Conservation (phyloP, 768 basidiomycete species). For the Astraeus odoratus region DNA sequence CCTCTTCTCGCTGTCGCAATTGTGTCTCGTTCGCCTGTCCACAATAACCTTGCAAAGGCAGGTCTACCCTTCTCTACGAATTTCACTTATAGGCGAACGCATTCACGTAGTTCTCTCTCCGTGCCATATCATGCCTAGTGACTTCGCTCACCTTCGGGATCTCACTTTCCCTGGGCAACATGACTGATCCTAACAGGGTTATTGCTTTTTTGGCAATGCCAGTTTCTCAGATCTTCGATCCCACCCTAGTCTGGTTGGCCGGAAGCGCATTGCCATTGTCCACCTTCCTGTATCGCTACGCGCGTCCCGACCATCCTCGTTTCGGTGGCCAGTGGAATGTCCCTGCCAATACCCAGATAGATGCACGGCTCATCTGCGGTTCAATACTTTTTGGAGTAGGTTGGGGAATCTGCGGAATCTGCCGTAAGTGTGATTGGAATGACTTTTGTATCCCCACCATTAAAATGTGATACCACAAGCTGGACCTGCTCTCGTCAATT, state of each 20-base stretch:
- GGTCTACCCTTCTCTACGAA: neutral
- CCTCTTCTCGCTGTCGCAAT: neutral
- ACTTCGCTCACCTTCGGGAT: conserved; percentile 47
- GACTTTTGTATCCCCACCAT: neutral
- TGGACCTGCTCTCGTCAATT: conserved; percentile 56
- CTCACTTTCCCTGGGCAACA: conserved; percentile 46
- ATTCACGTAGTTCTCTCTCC: conserved; percentile 18
- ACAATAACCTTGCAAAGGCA: neutral
- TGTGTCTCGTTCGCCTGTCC: neutral
- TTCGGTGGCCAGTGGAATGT: conserved; percentile 42
- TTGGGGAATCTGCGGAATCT: conserved; percentile 55
- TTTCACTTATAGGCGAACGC: neutral
- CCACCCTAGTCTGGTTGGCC: conserved; percentile 49
- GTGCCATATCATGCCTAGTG: conserved; percentile 34
- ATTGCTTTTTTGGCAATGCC: conserved; percentile 48
- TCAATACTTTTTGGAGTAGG: conserved; percentile 54
- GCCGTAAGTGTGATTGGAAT: conserved; percentile 42
- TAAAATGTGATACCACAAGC: conserved; percentile 29
- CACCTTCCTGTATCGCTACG: conserved; percentile 37
- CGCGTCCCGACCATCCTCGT: conserved; percentile 29
- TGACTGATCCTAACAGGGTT: conserved; percentile 43
- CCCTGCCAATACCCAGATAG: conserved; percentile 34
- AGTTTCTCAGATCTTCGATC: conserved; percentile 44
- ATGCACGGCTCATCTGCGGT: conserved; percentile 41
- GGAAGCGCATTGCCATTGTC: conserved; percentile 43